phyloP scores from a whole-genome alignment of 768 basidiomycete genomes.

The Naganishia randhawae region DNA sequence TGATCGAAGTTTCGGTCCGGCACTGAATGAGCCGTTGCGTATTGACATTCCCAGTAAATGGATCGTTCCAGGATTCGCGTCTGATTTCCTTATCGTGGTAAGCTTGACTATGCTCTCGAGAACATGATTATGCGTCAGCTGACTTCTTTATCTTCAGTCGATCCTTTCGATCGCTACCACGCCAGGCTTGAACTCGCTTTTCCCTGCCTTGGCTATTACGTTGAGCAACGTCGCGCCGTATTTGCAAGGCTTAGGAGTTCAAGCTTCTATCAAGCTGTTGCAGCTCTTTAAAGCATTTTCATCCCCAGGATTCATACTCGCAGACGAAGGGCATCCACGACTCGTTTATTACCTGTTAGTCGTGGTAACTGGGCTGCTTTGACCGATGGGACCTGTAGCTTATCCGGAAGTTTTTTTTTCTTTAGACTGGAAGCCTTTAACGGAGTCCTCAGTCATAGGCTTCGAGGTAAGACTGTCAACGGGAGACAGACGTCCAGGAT shows the following conservation, averaged over 20 bases:
- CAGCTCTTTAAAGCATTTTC: slow-evolving; percentile 90
- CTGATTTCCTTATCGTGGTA: slow-evolving; percentile 84
- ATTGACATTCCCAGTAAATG: slow-evolving; percentile 70
- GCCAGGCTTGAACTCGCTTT: slow-evolving; percentile 77
- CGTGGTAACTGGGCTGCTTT: not conserved
- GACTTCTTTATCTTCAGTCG: slow-evolving; percentile 56
- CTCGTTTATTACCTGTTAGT: slow-evolving; percentile 83
- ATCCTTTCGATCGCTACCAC: slow-evolving; percentile 87
- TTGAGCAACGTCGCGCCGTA: slow-evolving; percentile 84
- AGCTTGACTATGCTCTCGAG: slow-evolving; percentile 41
- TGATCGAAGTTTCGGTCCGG: slow-evolving; percentile 70
- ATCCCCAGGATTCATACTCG: slow-evolving; percentile 78
- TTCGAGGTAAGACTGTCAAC: slow-evolving; percentile 50
- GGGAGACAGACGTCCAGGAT: not conserved
- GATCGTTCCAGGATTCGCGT: slow-evolving; percentile 66
- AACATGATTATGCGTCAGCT: slow-evolving; percentile 2
- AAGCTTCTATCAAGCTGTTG: slow-evolving; percentile 74
- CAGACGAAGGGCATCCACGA: slow-evolving; percentile 92
- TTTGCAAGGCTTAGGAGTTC: slow-evolving; percentile 73
- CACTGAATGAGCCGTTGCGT: slow-evolving; percentile 61
- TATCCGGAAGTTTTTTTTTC: no score
- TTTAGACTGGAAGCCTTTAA: slow-evolving; percentile 86
- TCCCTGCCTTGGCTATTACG: slow-evolving; percentile 87
- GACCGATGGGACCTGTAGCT: not conserved
- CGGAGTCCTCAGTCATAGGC: slow-evolving; percentile 69